These are phyloP conservation scores for Eruca vesicaria DNA, from an alignment of 441 rosid species.

Conservation along the genomic window DNA sequence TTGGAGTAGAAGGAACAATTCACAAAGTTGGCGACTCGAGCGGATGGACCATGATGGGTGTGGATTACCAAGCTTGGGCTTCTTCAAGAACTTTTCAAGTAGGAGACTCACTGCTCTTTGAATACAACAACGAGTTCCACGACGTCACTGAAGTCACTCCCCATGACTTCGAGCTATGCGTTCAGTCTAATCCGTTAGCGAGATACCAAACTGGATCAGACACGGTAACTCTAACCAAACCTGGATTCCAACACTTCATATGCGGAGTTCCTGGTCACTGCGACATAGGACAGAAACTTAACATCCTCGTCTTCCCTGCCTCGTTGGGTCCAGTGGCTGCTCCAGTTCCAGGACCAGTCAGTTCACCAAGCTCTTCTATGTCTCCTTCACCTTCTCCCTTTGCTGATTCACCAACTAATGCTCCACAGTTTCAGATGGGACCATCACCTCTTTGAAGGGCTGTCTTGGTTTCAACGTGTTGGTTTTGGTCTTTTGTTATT, in stretches of 20 bases:
- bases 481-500: too few species aligned
- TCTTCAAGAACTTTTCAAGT: too few species aligned
- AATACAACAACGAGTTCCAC: neutral
- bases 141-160: neutral
- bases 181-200: neutral
- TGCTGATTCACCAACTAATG: neutral
- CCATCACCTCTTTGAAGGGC: neutral
- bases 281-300: constrained; percentile 3
- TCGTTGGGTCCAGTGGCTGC: constrained; percentile 4
- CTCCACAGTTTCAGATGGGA: neutral
- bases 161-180: neutral
- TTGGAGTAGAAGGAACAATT: too few species aligned
- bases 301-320: constrained; percentile 4
- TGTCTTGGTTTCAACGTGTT: too few species aligned
- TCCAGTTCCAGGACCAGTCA: neutral
- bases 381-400: constrained; percentile 5
- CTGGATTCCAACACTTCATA: constrained; percentile 4
- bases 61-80: too few species aligned
- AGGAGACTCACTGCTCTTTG: neutral
- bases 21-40: too few species aligned
- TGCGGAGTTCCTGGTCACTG: constrained; percentile 19
- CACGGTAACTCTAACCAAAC: neutral
- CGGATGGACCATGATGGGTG: neutral
- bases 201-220: neutral
- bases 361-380: neutral